Evolutionary conservation across 306 rosid species (phyloP).

Genomic region (Begonia fuchsioides): DNA sequence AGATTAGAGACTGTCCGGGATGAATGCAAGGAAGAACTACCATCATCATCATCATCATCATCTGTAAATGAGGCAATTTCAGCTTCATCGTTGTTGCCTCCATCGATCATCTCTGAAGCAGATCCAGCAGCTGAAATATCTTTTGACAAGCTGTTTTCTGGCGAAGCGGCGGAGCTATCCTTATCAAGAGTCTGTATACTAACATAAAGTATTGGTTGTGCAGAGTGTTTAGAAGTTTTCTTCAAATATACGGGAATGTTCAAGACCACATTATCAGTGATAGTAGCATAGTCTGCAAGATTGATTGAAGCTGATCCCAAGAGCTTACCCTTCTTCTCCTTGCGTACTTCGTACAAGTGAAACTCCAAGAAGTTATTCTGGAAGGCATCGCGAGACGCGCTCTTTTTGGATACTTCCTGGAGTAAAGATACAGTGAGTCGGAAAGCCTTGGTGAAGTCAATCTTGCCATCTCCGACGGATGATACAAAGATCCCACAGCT

Average conservation of each 20-base stretch:
- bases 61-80: constrained; percentile 66
- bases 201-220: constrained; percentile 40
- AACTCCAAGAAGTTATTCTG: constrained; percentile 60
- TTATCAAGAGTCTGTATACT: constrained; percentile 43
- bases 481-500: constrained; percentile 31
- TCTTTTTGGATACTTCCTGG: constrained; percentile 41
- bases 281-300: constrained; percentile 52
- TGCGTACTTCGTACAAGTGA: constrained; percentile 30
- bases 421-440: constrained; percentile 31
- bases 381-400: constrained; percentile 24
- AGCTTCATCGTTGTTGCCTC: constrained; percentile 28
- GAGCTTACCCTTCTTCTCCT: constrained; percentile 52
- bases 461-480: constrained; percentile 25
- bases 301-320: constrained; percentile 50
- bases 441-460: constrained; percentile 44
- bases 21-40: constrained; percentile 25
- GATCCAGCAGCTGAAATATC: constrained; percentile 35
- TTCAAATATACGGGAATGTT: constrained; percentile 38
- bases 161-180: constrained; percentile 43
- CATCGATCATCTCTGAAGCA: constrained; percentile 27
- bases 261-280: constrained; percentile 28
- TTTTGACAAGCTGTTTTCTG: constrained; percentile 35
- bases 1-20: constrained; percentile 23
- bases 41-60: constrained; percentile 52
- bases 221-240: constrained; percentile 37